These are phyloP conservation scores for Quercus wislizeni DNA, from an alignment of 306 rosid genomes.

Conservation along the genomic window DNA sequence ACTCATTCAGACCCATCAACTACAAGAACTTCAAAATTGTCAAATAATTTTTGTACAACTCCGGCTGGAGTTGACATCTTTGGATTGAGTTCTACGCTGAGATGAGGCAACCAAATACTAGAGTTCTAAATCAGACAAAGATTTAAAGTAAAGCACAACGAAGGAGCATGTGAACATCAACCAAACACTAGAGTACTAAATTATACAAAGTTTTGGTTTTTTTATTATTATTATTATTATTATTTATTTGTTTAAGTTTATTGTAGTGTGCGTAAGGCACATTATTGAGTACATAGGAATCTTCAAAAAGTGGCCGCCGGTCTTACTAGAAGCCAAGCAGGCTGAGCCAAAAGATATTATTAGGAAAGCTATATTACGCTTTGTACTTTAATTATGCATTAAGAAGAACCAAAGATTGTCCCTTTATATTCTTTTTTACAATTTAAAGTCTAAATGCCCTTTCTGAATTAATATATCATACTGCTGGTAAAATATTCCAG, in stretches of 20 bases:
- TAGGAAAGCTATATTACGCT: not conserved
- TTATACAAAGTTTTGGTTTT: too few species aligned
- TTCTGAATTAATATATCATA: too few species aligned
- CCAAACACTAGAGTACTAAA: too few species aligned
- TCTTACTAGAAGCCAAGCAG: not conserved
- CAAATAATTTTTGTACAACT: not conserved
- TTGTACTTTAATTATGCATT: not conserved
- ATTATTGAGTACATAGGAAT: not conserved
- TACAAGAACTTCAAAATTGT: not conserved
- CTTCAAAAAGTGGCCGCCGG: not conserved
- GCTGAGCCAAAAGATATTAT: not conserved
- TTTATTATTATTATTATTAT: too few species aligned
- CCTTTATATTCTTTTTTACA: not conserved
- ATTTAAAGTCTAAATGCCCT: too few species aligned
- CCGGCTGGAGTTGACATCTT: not conserved
- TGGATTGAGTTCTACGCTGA: not conserved
- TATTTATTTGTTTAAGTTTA: not conserved
- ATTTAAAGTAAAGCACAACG: not conserved
- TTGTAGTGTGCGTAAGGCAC: not conserved
- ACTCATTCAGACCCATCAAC: conserved; percentile 16
- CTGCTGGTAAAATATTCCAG: too few species aligned
- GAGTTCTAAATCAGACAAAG: not conserved
- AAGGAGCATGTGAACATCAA: not conserved
- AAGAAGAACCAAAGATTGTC: not conserved
- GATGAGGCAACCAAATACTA: conserved; percentile 13